phyloP scores from a whole-genome alignment of 371 early-diverging fungal species.

The Lichtheimia corymbifera region DNA sequence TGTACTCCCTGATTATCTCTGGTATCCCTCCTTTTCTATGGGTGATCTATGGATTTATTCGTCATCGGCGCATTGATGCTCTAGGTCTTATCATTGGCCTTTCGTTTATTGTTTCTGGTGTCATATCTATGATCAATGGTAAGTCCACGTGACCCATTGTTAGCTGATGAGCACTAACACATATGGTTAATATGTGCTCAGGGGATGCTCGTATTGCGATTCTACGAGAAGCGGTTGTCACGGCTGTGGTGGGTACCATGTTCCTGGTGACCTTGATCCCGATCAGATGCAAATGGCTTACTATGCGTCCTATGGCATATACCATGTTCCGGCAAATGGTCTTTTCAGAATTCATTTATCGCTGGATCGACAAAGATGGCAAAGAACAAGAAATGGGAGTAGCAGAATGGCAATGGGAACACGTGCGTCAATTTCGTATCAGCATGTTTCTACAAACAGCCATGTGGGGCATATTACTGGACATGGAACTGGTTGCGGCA shows the following conservation, averaged over 20 bases:
- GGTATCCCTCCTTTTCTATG: conserved; percentile 48
- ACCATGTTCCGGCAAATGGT: conserved; percentile 31
- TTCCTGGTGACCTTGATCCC: conserved; percentile 50
- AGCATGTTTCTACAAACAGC: conserved; percentile 19
- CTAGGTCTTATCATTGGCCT: conserved; percentile 41
- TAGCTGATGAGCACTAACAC: conserved; percentile 8
- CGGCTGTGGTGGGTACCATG: conserved; percentile 37
- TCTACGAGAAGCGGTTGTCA: conserved; percentile 45
- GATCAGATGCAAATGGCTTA: conserved; percentile 31
- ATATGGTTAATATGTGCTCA: not conserved
- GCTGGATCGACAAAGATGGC: conserved; percentile 30
- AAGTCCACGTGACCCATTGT: conserved; percentile 13
- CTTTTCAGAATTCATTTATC: conserved; percentile 19
- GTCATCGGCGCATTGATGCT: conserved; percentile 33
- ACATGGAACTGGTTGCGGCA: conserved; percentile 35
- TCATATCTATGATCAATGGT: conserved; percentile 41
- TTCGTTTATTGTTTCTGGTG: conserved; percentile 41
- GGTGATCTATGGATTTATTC: conserved; percentile 25
- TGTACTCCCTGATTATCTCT: conserved; percentile 45
- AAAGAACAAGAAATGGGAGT: conserved; percentile 7
- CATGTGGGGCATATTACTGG: conserved; percentile 36
- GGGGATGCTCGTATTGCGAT: conserved; percentile 45
- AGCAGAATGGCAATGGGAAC: conserved; percentile 34
- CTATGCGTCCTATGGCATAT: conserved; percentile 32
- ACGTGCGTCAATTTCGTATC: conserved; percentile 20